A percentile compares a stretch with the other conserved stretches of the same genome.
Conservation (phyloP, 2,329 filamentous ascomycete genomes). For the Fusarium hostae region DNA sequence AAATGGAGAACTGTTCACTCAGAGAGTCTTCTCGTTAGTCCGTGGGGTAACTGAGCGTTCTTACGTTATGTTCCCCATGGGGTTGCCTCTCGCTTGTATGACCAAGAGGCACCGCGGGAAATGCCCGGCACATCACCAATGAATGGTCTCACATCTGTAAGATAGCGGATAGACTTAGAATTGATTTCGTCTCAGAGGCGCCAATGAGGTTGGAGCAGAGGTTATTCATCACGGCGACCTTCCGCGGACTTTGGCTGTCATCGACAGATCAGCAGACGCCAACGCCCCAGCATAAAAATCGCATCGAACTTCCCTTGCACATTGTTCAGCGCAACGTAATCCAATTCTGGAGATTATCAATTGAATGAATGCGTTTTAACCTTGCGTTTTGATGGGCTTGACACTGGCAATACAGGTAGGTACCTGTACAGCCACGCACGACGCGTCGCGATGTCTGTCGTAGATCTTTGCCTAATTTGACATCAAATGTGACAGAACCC, state of each 20-base stretch:
- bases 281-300: neutral
- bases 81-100: neutral
- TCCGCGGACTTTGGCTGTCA: neutral
- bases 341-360: neutral
- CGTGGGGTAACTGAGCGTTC: neutral
- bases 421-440: too few relatives aligned
- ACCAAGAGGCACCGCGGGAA: neutral
- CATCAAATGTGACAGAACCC: neutral
- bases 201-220: neutral
- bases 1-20: neutral
- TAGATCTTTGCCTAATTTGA: neutral
- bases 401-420: too few relatives aligned
- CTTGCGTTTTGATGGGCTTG: neutral
- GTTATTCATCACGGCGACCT: neutral
- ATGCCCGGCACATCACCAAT: neutral
- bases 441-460: neutral
- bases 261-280: neutral
- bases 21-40: neutral
- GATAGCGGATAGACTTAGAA: accelerated
- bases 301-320: neutral
- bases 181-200: neutral
- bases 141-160: neutral
- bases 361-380: neutral
- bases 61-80: neutral
- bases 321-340: neutral